phyloP scores from a whole-genome alignment of 306 rosid genomes.

The Inga leiocalycina region DNA sequence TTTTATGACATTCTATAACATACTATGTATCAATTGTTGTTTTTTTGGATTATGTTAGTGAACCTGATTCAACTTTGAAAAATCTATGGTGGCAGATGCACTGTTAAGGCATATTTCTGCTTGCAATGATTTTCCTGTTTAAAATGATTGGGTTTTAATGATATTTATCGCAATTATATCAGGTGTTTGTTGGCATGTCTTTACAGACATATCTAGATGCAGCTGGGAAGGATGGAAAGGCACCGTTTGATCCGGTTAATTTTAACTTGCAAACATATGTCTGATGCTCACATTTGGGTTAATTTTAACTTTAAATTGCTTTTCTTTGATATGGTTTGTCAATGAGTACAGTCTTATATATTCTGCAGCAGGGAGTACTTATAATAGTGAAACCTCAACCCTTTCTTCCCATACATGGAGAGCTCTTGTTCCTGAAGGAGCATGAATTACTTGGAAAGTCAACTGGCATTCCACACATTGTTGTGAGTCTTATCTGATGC shows the following conservation, averaged over 20 bases:
- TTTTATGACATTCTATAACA: too few species aligned
- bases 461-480: slow-evolving; percentile 90
- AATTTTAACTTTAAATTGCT: slow-evolving; percentile 31
- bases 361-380: slow-evolving; percentile 89
- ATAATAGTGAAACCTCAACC: slow-evolving; percentile 95
- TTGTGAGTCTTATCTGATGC: slow-evolving; percentile 65
- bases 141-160: slow-evolving; percentile 11
- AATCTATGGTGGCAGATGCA: slow-evolving; percentile 82
- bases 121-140: slow-evolving; percentile 29
- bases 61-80: slow-evolving; percentile 30
- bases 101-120: slow-evolving; percentile 81
- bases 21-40: too few species aligned
- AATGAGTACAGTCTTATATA: slow-evolving; percentile 18
- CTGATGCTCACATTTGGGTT: slow-evolving; percentile 10
- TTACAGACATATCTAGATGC: slow-evolving; percentile 95
- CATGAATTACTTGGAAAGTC: slow-evolving; percentile 94
- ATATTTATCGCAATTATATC: slow-evolving; percentile 27
- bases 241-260: slow-evolving; percentile 95
- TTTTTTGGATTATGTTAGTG: too few species aligned
- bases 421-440: slow-evolving; percentile 93
- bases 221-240: slow-evolving; percentile 98
- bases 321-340: slow-evolving; percentile 28
- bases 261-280: neutral
- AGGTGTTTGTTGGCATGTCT: slow-evolving; percentile 99
- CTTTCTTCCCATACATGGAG: slow-evolving; percentile 98